A percentile compares a stretch with the other conserved stretches of the same genome.
Evolutionary conservation across 1,284 basidiomycete species (phyloP).

Genomic region (Cryptococcus maquisensis): DNA sequence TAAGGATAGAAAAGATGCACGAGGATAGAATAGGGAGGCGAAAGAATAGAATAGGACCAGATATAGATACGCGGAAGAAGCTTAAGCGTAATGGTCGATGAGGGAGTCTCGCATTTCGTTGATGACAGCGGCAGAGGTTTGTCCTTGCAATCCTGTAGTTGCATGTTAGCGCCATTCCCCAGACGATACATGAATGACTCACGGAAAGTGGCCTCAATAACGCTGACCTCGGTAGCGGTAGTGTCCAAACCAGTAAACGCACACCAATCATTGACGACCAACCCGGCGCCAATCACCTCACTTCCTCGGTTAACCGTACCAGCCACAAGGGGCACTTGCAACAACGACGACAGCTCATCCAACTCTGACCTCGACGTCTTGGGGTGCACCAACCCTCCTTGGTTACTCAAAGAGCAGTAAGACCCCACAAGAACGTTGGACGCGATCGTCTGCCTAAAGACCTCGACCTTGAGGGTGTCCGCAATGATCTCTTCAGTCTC

Average conservation of each 20-base stretch:
- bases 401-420: conserved; percentile 89
- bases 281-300: conserved; percentile 93
- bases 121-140: conserved; percentile 77
- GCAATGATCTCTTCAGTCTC: conserved; percentile 99
- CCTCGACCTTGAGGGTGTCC: conserved; percentile 97
- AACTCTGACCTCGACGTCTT: conserved; percentile 96
- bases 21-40: too few relatives aligned
- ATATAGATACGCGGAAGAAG: not conserved
- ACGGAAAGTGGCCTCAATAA: conserved; percentile 98
- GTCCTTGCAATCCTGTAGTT: conserved; percentile 74
- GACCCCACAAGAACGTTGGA: conserved; percentile 95
- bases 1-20: too few relatives aligned
- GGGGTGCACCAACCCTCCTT: conserved; percentile 92
- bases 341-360: conserved; percentile 89
- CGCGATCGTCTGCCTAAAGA: conserved; percentile 96
- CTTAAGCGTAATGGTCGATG: conserved; percentile 86
- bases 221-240: conserved; percentile 95
- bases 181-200: conserved; percentile 36
- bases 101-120: conserved; percentile 91
- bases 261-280: conserved; percentile 99
- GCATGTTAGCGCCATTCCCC: not conserved
- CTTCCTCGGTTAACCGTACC: conserved; percentile 98
- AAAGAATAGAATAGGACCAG: too few relatives aligned
- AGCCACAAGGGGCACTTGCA: conserved; percentile 93
- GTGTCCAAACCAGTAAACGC: conserved; percentile 96